phyloP scores from a whole-genome alignment of 2,329 filamentous ascomycete species.

The Colletotrichum echinochloae region DNA sequence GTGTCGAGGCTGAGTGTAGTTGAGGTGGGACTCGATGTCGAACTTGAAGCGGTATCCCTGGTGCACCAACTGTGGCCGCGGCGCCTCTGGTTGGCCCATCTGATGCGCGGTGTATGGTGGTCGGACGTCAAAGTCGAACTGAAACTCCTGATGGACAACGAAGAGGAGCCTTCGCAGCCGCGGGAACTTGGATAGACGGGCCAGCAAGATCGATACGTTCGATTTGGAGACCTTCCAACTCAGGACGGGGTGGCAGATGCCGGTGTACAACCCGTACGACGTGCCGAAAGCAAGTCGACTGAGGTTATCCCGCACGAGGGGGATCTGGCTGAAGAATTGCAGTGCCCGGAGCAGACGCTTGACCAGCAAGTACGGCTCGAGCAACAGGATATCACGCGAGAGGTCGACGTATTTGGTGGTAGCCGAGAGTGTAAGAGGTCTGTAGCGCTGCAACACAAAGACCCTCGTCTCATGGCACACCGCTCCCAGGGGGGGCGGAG shows the following conservation, averaged over 20 bases:
- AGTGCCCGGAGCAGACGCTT: constrained; percentile 60
- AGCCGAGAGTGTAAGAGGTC: constrained; percentile 56
- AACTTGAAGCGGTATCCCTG: constrained; percentile 61
- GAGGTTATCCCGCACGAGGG: constrained; percentile 55
- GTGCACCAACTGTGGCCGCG: constrained; percentile 55
- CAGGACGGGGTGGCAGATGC: constrained; percentile 59
- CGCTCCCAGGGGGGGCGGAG: constrained; percentile 56
- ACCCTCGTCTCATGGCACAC: constrained; percentile 59
- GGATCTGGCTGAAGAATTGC: constrained; percentile 59
- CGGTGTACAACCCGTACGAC: constrained; percentile 59
- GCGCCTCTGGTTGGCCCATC: constrained; percentile 35
- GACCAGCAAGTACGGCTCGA: constrained; percentile 62
- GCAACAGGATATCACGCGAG: constrained; percentile 58
- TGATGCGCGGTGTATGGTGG: constrained; percentile 43
- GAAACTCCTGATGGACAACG: constrained; percentile 61
- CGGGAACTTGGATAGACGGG: constrained; percentile 55
- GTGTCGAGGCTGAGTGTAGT: constrained; percentile 55
- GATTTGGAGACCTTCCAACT: constrained; percentile 58
- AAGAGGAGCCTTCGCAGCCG: constrained; percentile 57
- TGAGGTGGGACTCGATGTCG: constrained; percentile 60
- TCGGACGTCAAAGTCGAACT: constrained; percentile 56
- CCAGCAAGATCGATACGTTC: constrained; percentile 58
- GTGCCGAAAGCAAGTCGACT: constrained; percentile 59
- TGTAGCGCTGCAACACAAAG: constrained; percentile 57
- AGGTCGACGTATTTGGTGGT: constrained; percentile 62